A percentile compares a stretch with the other conserved stretches of the same genome.
These are phyloP conservation scores for Plicaturopsis crispa DNA, from an alignment of 768 basidiomycete genomes.

Conservation along the genomic window DNA sequence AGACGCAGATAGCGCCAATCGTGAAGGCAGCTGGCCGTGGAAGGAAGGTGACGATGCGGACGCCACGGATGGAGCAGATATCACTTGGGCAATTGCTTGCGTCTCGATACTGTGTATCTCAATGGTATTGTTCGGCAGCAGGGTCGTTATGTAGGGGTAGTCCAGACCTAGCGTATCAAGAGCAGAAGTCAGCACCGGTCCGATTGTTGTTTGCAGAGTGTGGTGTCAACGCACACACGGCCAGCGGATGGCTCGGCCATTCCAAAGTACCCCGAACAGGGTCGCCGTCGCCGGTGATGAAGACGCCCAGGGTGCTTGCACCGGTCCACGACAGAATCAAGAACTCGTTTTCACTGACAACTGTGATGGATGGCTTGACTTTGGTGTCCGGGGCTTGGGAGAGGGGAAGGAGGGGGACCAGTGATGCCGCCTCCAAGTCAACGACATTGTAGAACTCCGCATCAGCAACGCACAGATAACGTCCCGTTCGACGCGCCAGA, in stretches of 20 bases:
- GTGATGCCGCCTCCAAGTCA: conserved; percentile 62
- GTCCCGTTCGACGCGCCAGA: conserved; percentile 55
- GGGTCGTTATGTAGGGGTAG: conserved; percentile 70
- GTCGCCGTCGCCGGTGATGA: conserved; percentile 78
- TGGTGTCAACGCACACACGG: conserved; percentile 51
- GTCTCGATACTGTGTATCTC: conserved; percentile 78
- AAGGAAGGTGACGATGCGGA: conserved; percentile 13
- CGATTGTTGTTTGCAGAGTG: too few relatives aligned
- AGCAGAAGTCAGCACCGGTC: too few relatives aligned
- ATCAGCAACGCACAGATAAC: conserved; percentile 69
- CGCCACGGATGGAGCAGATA: conserved; percentile 37
- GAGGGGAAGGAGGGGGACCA: conserved; percentile 71
- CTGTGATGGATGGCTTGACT: conserved; percentile 62
- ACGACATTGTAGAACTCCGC: conserved; percentile 68
- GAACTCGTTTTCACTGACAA: conserved; percentile 75
- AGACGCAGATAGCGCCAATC: conserved; percentile 13
- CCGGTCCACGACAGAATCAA: conserved; percentile 84
- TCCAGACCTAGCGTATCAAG: conserved; percentile 56
- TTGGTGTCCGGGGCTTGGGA: conserved; percentile 52
- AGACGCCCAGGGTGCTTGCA: conserved; percentile 73
- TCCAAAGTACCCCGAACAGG: conserved; percentile 85
- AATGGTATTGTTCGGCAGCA: conserved; percentile 73
- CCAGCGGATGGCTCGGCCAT: conserved; percentile 74
- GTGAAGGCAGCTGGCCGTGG: conserved; percentile 23
- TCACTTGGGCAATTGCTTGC: conserved; percentile 62